Base-by-base conservation (phyloP, 352 stramenopile genomes). In the Globisporangium solare region DNA sequence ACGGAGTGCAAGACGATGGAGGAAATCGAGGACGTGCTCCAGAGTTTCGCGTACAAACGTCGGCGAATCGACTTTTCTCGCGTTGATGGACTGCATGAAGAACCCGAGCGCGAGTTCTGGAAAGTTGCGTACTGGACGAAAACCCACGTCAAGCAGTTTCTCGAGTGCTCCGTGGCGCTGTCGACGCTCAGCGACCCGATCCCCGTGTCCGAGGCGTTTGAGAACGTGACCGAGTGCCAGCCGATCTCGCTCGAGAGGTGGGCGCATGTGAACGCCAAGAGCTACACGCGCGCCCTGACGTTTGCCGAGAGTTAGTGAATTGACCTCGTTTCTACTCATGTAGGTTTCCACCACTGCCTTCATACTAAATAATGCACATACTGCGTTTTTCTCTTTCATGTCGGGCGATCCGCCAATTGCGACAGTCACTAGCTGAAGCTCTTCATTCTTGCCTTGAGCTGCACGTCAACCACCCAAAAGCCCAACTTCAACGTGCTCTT, bases 121-220 rank as follows among this genome's bases (percentile, higher is more conserved):
- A 67, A 69, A n/a, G 45, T 83, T 49, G 69, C 71, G 6, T 84
- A 81, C 42, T 88, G 77, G 77, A 70, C 77, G 6, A 63, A 69
- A 11, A 56, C 46, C 0, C 58, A 83, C 32, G 72, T 61, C 27
- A 73, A 83, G 47, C 63, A 76, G 15, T 73, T 86, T 24, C 64
- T 86, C 7, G 75, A 81, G 54, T 74, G 71, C 42, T 63, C 73
- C 0, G 69, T 86, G 21, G 71, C 81, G 32, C 61, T 83, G 20
- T 66, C 66, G 13, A 32, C 46, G n/a, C 37, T 31, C 3, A 47
- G 68, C 20, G 58, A 59, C 0, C 73, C 57, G 14, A 49, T 63
- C 20, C 63, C 67, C 54, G 53, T 71, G 21, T 74, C 70, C n/a
- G 75, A 86, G 64, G 71, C 54, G 18, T 90, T 84, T 56, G 61